These are phyloP conservation scores for Camelina neglecta DNA, from an alignment of 345 rosid genomes.

Conservation along the genomic window DNA sequence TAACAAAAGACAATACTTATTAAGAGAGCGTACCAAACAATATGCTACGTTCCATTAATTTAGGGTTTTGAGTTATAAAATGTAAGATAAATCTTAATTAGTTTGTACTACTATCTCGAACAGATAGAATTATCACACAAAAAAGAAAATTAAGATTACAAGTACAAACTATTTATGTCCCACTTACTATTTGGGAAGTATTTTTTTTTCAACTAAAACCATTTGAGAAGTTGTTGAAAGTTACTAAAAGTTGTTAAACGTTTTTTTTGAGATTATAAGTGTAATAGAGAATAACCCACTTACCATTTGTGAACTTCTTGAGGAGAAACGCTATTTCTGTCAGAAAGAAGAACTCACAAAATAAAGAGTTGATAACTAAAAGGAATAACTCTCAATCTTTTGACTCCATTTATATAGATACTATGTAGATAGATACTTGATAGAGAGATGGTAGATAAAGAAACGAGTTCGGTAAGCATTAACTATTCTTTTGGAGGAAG, in stretches of 20 bases:
- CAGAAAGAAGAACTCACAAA: not conserved
- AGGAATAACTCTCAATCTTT: not conserved
- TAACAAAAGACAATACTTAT: not conserved
- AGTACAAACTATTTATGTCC: not conserved
- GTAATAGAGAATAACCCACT: constrained; percentile 6
- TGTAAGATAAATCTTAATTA: not conserved
- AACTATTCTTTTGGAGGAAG: constrained; percentile 21
- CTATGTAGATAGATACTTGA: not conserved
- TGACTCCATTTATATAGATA: constrained; percentile 13
- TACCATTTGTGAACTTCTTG: constrained; percentile 29
- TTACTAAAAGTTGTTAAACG: not conserved
- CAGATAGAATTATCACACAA: not conserved
- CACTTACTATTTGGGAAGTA: constrained; percentile 22
- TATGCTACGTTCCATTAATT: not conserved
- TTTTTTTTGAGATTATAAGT: not conserved
- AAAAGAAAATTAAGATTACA: not conserved
- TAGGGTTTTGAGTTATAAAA: not conserved
- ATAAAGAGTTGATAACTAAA: not conserved
- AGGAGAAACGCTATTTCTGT: constrained; percentile 3
- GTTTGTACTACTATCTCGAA: not conserved
- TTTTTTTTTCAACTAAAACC: not conserved
- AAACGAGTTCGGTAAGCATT: constrained; percentile 33
- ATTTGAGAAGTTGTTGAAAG: constrained; percentile 19
- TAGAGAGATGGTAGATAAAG: constrained; percentile 1
- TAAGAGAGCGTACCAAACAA: constrained; percentile 6